Percentiles rank a stretch among this genome's conserved stretches.
phyloP scores from a whole-genome alignment of 1,139 yeast genomes.

The Pichia sp. region DNA sequence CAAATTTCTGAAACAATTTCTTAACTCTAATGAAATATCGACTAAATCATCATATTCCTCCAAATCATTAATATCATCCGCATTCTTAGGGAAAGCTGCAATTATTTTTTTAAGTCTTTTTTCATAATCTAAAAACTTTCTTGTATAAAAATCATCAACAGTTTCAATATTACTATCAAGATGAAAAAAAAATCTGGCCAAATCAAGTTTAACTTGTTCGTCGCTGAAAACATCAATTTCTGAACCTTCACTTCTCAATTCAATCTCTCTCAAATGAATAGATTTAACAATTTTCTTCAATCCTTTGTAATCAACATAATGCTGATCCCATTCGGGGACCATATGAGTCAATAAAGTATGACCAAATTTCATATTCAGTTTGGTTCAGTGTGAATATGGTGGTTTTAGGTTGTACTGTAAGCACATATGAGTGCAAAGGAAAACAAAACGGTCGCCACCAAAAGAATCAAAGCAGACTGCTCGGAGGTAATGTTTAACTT shows the following conservation, averaged over 20 bases:
- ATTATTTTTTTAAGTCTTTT: constrained; percentile 54
- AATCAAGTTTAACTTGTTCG: constrained; percentile 35
- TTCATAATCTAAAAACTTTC: constrained; percentile 66
- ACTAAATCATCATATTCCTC: constrained; percentile 79
- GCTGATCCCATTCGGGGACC: constrained; percentile 84
- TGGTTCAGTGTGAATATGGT: neutral
- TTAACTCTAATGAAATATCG: constrained; percentile 67
- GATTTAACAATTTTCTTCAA: constrained; percentile 74
- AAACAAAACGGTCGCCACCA: neutral
- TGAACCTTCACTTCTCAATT: constrained; percentile 18
- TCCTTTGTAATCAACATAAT: constrained; percentile 79
- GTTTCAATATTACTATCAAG: constrained; percentile 77
- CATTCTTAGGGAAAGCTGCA: constrained; percentile 18
- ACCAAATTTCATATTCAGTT: constrained; percentile 66
- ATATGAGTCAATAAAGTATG: constrained; percentile 76
- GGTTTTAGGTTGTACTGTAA: neutral
- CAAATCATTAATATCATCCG: constrained; percentile 32
- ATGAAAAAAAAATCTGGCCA: constrained; percentile 68
- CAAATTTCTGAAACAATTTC: constrained; percentile 73
- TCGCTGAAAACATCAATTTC: constrained; percentile 30
- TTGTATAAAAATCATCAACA: constrained; percentile 73
- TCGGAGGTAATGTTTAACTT: neutral
- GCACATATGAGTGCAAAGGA: neutral
- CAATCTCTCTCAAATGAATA: constrained; percentile 31
- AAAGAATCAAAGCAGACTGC: neutral